phyloP scores from a whole-genome alignment of 2,329 filamentous ascomycete species.

The Aspergillus neotritici region DNA sequence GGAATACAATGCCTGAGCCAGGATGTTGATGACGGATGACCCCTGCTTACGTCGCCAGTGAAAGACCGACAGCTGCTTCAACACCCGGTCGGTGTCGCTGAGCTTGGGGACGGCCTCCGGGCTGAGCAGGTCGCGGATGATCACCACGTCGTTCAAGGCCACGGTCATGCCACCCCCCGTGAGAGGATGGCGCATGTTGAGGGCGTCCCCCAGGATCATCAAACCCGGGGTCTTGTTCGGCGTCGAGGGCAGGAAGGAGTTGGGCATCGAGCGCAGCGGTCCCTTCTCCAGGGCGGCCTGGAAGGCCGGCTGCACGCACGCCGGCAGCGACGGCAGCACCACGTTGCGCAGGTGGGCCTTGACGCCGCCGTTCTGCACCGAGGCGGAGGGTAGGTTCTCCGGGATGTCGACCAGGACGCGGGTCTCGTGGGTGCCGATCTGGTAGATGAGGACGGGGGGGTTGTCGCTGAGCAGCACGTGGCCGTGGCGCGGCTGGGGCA shows the following conservation, averaged over 20 bases:
- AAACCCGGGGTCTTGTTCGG: conserved; percentile 67
- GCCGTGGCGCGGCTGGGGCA: conserved; percentile 70
- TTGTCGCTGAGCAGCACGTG: conserved; percentile 80
- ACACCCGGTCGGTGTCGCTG: conserved; percentile 60
- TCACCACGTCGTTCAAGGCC: conserved; percentile 82
- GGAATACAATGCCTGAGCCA: conserved; percentile 88
- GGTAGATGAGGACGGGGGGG: conserved; percentile 82
- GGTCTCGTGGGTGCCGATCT: conserved; percentile 93
- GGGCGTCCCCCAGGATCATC: conserved; percentile 82
- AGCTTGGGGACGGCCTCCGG: conserved; percentile 65
- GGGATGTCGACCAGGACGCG: conserved; percentile 85
- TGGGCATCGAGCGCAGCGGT: conserved; percentile 86
- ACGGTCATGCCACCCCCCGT: conserved; percentile 98
- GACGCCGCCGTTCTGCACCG: conserved; percentile 70
- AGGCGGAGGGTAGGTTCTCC: conserved; percentile 66
- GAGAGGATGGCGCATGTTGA: conserved; percentile 99
- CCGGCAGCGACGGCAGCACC: conserved; percentile 72
- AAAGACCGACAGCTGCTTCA: conserved; percentile 65
- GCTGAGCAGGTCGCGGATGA: conserved; percentile 68
- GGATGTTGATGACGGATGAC: conserved; percentile 88
- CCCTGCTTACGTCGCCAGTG: conserved; percentile 82
- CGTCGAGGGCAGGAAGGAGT: conserved; percentile 81
- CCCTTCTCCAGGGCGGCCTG: conserved; percentile 69
- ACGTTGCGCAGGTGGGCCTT: conserved; percentile 75
- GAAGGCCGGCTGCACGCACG: conserved; percentile 66